A percentile compares a stretch with the other conserved stretches of the same genome.
Conservation (phyloP, 2,329 filamentous ascomycete species). For the Arthrobotrys iridis region DNA sequence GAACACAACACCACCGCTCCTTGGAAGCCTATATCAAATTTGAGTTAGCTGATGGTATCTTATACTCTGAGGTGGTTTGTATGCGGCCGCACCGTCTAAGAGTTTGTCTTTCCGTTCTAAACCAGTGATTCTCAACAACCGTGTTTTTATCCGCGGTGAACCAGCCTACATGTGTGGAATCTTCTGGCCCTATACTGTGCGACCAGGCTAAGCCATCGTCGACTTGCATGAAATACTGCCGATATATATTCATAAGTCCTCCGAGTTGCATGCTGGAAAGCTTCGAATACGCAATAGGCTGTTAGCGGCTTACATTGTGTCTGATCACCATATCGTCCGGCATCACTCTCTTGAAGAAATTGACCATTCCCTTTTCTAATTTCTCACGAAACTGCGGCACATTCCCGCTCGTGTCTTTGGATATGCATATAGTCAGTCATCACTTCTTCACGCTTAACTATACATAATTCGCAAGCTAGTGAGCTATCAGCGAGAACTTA, state of each 20-base stretch:
- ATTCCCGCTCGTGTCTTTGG: conserved; percentile 71
- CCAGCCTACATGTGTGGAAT: conserved; percentile 74
- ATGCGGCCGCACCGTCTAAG: conserved; percentile 68
- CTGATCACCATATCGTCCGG: conserved; percentile 72
- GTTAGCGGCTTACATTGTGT: conserved; percentile 57
- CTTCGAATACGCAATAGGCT: not conserved
- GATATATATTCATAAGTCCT: not conserved
- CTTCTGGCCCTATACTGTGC: conserved; percentile 77
- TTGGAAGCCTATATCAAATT: conserved; percentile 19
- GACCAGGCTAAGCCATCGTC: conserved; percentile 82
- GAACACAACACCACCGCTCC: conserved; percentile 66
- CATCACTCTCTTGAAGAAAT: conserved; percentile 78
- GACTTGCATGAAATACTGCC: conserved; percentile 90
- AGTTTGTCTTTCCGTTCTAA: conserved; percentile 79
- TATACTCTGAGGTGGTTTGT: not conserved
- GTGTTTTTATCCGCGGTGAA: conserved; percentile 78
- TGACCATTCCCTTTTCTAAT: conserved; percentile 80
- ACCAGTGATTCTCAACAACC: conserved; percentile 77
- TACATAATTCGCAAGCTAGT: not conserved
- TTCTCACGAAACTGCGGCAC: conserved; percentile 78
- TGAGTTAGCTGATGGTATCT: conserved; percentile 59
- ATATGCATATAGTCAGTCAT: not conserved
- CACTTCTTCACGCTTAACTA: not conserved
- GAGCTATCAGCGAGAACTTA: conserved; percentile 30
- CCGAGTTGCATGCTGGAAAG: not conserved